Percentiles rank a stretch among this genome's conserved stretches.
Conservation (phyloP, 345 rosid genomes). For the Punica granatum region DNA sequence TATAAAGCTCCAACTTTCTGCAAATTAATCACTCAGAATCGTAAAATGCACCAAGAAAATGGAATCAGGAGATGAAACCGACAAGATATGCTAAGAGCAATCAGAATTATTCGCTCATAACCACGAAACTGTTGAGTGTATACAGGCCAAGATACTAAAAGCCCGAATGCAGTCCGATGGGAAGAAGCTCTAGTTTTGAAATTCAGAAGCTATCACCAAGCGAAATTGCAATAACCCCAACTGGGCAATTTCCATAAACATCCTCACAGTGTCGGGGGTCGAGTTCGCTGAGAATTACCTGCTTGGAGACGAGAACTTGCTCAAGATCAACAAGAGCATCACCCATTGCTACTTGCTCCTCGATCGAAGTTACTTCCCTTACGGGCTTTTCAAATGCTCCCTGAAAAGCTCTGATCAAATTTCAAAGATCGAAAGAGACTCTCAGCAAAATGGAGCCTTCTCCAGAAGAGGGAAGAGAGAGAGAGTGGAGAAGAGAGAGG, state of each 20-base stretch:
- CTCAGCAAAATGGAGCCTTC: not conserved
- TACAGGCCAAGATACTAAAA: no score
- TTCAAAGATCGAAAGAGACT: not conserved
- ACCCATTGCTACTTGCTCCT: constrained; percentile 23
- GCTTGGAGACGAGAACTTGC: constrained; percentile 19
- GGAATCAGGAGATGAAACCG: no score
- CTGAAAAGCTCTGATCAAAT: not conserved
- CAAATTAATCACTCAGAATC: no score
- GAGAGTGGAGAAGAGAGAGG: not conserved
- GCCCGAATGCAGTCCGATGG: not conserved
- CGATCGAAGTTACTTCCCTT: not conserved
- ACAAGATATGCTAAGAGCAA: no score
- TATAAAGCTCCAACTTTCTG: no score
- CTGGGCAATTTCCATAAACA: not conserved
- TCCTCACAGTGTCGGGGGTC: not conserved
- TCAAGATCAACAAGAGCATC: constrained; percentile 32
- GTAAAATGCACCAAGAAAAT: no score
- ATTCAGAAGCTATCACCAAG: not conserved
- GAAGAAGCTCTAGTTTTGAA: not conserved
- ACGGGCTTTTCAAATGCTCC: not conserved
- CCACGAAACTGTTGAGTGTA: not conserved
- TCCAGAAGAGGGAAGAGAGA: not conserved
- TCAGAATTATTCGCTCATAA: no score
- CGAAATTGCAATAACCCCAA: not conserved
- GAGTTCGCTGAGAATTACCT: no score